phyloP scores from a whole-genome alignment of 257 asterid genomes.

The Forsythia viridissima region DNA sequence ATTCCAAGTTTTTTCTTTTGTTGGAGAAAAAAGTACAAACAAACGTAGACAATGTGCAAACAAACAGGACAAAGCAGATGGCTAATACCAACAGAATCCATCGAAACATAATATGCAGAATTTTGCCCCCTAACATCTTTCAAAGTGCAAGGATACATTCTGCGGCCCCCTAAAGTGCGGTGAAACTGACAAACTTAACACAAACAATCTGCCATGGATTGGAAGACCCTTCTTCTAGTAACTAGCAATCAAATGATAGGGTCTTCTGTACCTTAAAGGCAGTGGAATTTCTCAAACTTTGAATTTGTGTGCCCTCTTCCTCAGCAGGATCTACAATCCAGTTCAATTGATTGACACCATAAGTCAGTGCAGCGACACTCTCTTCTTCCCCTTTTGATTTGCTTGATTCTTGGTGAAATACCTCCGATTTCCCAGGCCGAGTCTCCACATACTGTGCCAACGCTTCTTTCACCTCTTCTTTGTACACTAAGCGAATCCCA shows the following conservation, averaged over 20 bases:
- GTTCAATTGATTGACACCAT: background rate
- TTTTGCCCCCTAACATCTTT: too few relatives aligned
- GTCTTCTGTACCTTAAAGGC: background rate
- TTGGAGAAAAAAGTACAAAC: background rate
- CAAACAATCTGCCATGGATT: background rate
- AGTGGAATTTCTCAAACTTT: background rate
- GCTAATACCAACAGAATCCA: too few relatives aligned
- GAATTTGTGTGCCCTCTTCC: background rate
- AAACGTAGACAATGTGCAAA: background rate
- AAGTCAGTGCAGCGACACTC: too few relatives aligned
- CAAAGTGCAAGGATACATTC: background rate
- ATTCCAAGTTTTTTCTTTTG: too few relatives aligned
- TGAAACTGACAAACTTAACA: background rate
- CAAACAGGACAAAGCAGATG: too few relatives aligned
- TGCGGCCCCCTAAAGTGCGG: background rate
- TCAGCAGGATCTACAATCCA: background rate
- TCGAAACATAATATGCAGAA: too few relatives aligned
- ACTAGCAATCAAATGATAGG: background rate
- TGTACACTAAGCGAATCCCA: slow-evolving; percentile 7
- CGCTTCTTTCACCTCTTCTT: background rate
- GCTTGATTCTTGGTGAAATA: too few relatives aligned
- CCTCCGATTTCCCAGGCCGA: background rate
- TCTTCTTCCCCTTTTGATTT: background rate
- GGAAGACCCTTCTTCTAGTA: too few relatives aligned
- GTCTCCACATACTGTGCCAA: background rate